These are phyloP conservation scores for Fusarium sp. DNA, from an alignment of 2,329 filamentous ascomycete species.

Conservation along the genomic window DNA sequence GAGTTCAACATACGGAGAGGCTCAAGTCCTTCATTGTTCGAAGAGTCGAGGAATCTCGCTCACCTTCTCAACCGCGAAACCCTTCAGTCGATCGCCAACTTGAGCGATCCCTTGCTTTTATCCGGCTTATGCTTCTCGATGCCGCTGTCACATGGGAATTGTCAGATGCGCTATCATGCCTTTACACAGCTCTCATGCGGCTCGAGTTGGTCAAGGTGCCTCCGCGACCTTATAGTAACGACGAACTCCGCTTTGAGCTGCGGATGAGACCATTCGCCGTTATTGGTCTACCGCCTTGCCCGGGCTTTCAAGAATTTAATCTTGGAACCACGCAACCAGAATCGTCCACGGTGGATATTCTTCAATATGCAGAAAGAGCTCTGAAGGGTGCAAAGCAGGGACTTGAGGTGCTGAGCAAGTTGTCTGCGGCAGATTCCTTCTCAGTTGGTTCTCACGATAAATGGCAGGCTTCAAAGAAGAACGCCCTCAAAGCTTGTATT, in stretches of 20 bases:
- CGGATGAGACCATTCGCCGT: slow-evolving; percentile 85
- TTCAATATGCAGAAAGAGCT: slow-evolving; percentile 57
- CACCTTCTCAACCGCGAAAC: slow-evolving; percentile 13
- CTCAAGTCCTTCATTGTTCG: slow-evolving; percentile 72
- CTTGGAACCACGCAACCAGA: slow-evolving; percentile 53
- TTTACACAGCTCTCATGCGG: slow-evolving; percentile 74
- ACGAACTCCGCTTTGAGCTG: slow-evolving; percentile 78
- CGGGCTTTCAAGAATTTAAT: slow-evolving; percentile 69
- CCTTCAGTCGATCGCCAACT: slow-evolving; percentile 54
- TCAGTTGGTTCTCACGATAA: slow-evolving; percentile 66
- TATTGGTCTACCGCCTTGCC: slow-evolving; percentile 74
- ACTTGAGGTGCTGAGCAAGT: slow-evolving; percentile 64
- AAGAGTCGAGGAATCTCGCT: slow-evolving; percentile 46
- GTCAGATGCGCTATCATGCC: slow-evolving; percentile 62
- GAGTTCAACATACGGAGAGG: slow-evolving; percentile 75
- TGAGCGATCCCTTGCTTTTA: slow-evolving; percentile 60
- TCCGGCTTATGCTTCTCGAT: slow-evolving; percentile 70
- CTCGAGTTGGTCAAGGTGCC: slow-evolving; percentile 62
- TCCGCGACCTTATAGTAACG: slow-evolving; percentile 71
- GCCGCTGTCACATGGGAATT: slow-evolving; percentile 69
- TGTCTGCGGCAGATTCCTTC: slow-evolving; percentile 63
- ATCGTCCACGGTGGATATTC: slow-evolving; percentile 51
- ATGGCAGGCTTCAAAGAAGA: slow-evolving; percentile 69
- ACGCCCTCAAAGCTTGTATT: slow-evolving; percentile 75
- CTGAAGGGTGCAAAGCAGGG: slow-evolving; percentile 61